These are phyloP conservation scores for Colletotrichum godetiae DNA, from an alignment of 2,329 filamentous ascomycete species.

Conservation along the genomic window DNA sequence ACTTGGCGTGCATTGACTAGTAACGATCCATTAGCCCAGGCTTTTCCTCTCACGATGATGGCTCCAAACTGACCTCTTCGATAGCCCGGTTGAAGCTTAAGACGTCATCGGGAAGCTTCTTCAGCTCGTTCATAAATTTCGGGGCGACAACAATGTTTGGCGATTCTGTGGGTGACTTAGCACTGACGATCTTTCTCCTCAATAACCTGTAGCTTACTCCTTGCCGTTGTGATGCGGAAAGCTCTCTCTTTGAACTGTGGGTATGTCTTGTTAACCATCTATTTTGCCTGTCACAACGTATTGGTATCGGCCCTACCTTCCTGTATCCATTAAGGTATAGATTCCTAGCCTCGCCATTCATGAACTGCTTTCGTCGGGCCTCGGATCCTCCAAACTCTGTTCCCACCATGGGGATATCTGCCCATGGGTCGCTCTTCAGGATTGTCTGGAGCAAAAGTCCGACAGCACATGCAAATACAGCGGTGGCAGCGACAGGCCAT, in stretches of 20 bases:
- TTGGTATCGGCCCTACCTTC: constrained; percentile 38
- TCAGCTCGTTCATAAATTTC: constrained; percentile 45
- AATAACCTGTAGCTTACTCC: constrained; percentile 26
- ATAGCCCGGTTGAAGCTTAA: constrained; percentile 44
- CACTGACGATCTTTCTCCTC: no score
- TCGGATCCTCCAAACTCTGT: constrained; percentile 41
- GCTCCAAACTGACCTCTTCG: constrained; percentile 34
- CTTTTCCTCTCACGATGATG: not conserved
- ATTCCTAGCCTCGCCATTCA: constrained; percentile 36
- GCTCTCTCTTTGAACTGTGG: constrained; percentile 45
- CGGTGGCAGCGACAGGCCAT: constrained; percentile 20
- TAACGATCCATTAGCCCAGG: not conserved
- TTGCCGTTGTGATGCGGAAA: constrained; percentile 43
- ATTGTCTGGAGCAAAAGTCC: constrained; percentile 6
- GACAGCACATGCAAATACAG: not conserved
- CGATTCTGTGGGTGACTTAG: constrained; percentile 34
- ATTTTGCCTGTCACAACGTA: no score
- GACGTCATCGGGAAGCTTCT: constrained; percentile 45
- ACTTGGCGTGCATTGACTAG: constrained; percentile 46
- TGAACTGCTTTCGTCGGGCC: constrained; percentile 41
- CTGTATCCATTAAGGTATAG: constrained; percentile 45
- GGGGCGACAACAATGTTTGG: constrained; percentile 44
- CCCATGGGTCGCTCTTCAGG: constrained; percentile 13
- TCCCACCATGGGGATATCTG: constrained; percentile 41
- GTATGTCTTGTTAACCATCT: not conserved